Base-by-base conservation (phyloP, 768 basidiomycete genomes). In the Trametes meyenii region DNA sequence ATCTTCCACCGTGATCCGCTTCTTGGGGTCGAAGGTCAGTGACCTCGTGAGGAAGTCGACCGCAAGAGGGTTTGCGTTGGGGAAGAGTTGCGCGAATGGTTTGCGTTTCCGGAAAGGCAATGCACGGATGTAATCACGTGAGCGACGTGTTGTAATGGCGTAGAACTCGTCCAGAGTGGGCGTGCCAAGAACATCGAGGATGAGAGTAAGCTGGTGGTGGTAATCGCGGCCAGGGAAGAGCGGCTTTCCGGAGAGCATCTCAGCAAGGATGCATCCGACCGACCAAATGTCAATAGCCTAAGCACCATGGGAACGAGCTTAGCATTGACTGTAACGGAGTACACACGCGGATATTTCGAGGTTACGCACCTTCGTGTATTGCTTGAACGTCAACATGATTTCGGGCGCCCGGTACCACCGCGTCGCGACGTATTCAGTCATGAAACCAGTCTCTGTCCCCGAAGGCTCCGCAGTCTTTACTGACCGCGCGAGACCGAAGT, bases 381-480 rank as follows among this genome's bases (percentile, higher is more conserved):
- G 91, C 73, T 97, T 96, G 82, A 98, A 98, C 11, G 95, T 97
- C 53, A 99, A 82, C 97, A 99, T 99, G 78, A 99, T 96, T 74
- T 99, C 97, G 0, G 97, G 97, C 0, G 97, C 97, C 39, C 97
- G 87, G 72, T 98, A 99, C 97, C 97, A 99, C 67, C 97, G 82
- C 24, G 97, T 98, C 2, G 97, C 96, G 50, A 99, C 97, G 70
- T 96, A 96, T 86, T 94, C 92, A 1, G 94, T 96, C 94, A 96
- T 94, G 78, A 94, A 95, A 3, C 77, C 77, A 10, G 76, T 74
- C 48, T 72, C 71, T 7, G 89, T 92, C 23, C 90, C 91, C 14
- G 87, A 89, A 0, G 90, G 89, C 72, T 92, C 90, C 5, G 91
- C 90, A 4, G 91, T 92, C 75, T 84, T 90, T 43, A 92, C 90